Conservation (phyloP, 495 filamentous ascomycete species). For the Penicillium steckii region DNA sequence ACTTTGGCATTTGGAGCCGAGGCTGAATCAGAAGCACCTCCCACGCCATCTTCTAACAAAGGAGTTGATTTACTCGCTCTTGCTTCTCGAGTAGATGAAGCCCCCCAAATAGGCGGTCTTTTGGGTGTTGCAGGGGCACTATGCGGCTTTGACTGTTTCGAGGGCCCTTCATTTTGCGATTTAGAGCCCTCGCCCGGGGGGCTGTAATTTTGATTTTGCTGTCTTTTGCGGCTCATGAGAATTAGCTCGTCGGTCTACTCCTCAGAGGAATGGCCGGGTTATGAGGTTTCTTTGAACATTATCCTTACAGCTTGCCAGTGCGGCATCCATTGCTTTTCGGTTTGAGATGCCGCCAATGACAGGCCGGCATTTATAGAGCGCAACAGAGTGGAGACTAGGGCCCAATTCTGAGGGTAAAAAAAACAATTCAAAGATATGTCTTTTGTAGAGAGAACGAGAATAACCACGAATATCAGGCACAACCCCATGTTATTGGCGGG, state of each 20-base stretch:
- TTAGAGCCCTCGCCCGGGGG: conserved; percentile 2
- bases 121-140: conserved; percentile 15
- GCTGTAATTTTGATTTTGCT: conserved; percentile 5
- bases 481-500: neutral
- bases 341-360: conserved; percentile 24
- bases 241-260: neutral
- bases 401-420: neutral
- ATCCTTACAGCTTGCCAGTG: conserved; percentile 11
- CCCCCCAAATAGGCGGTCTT: conserved; percentile 7
- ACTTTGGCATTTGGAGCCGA: conserved; percentile 34
- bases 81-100: conserved; percentile 1
- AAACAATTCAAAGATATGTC: neutral
- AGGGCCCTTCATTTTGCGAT: conserved; percentile 6
- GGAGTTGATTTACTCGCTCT: conserved; percentile 3
- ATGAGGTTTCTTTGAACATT: conserved; percentile 8
- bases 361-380: conserved; percentile 12
- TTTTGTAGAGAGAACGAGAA: neutral
- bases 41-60: conserved; percentile 1
- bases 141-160: conserved; percentile 8
- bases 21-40: too few relatives aligned
- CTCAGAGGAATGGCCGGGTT: conserved; percentile 5
- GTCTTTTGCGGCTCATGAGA: conserved; percentile 16
- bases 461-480: neutral
- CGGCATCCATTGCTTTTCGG: conserved; percentile 16
- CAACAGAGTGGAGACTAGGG: conserved; percentile 14